These are phyloP conservation scores for Pleodorina starrii DNA, from an alignment of 139 green algal genomes.

Conservation along the genomic window DNA sequence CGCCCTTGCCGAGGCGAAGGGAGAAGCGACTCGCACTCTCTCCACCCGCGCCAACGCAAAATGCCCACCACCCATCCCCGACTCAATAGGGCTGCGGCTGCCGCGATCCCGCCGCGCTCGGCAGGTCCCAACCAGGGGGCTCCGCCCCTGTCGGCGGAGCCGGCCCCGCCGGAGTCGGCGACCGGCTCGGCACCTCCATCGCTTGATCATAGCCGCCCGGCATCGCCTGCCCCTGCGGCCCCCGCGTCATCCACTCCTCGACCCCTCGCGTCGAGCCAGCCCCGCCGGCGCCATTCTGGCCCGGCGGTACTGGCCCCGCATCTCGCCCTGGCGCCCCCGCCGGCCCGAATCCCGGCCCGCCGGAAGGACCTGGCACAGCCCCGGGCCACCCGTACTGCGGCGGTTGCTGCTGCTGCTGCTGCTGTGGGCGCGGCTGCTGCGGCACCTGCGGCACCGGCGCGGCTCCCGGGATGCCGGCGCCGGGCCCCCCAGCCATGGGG, in stretches of 20 bases:
- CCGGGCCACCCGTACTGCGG: constrained; percentile 20
- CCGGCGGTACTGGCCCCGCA: too few relatives aligned
- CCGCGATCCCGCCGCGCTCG: neutral
- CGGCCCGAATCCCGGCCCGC: neutral
- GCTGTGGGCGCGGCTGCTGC: neutral
- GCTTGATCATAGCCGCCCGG: neutral
- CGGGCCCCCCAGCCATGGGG: neutral
- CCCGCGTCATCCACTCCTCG: constrained; percentile 53
- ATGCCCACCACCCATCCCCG: too few relatives aligned
- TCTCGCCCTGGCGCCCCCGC: neutral
- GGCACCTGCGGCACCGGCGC: neutral
- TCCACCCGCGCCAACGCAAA: too few relatives aligned
- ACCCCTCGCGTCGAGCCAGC: constrained; percentile 2
- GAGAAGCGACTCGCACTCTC: too few relatives aligned
- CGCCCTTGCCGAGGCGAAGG: too few relatives aligned
- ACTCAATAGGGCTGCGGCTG: too few relatives aligned
- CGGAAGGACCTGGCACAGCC: neutral
- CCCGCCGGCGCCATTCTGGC: neutral
- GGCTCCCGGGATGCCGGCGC: neutral
- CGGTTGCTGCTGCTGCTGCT: constrained; percentile 6
- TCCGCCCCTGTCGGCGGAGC: neutral
- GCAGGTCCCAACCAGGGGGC: neutral
- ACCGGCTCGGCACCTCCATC: neutral
- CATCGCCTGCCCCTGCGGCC: neutral
- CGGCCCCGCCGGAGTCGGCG: neutral